These are phyloP conservation scores for Salvia rosmarinus DNA, from an alignment of 257 asterid species.

Conservation along the genomic window DNA sequence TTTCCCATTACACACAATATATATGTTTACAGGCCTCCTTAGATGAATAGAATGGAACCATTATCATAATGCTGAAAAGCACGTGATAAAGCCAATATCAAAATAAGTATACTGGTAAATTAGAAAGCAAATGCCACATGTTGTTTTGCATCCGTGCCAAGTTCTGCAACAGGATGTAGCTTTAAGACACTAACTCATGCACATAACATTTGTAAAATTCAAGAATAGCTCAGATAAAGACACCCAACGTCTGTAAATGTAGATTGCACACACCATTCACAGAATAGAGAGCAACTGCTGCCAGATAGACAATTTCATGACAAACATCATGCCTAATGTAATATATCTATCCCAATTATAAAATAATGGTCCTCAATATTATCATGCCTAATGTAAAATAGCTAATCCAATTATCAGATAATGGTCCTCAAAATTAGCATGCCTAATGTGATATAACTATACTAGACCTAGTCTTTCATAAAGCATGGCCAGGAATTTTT, in stretches of 20 bases:
- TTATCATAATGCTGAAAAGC: no score
- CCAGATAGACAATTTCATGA: no score
- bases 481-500: no score
- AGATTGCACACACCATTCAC: constrained; percentile 14
- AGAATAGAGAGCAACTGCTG: neutral
- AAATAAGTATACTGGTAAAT: neutral
- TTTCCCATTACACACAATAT: neutral
- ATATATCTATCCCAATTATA: neutral
- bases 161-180: constrained; percentile 18
- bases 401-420: no score
- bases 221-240: neutral
- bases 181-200: neutral
- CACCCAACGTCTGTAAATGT: neutral
- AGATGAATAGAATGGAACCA: no score
- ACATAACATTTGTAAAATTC: constrained; percentile 3
- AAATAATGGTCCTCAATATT: no score
- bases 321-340: neutral
- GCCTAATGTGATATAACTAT: no score
- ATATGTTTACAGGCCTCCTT: no score
- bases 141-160: constrained; percentile 21
- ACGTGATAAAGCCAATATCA: constrained; percentile 1
- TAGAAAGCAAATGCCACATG: neutral
- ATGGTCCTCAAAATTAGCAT: no score
- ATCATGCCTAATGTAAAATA: no score
- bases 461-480: no score